phyloP scores from a whole-genome alignment of 305 asterid genomes.

The Fraxinus paxiana region DNA sequence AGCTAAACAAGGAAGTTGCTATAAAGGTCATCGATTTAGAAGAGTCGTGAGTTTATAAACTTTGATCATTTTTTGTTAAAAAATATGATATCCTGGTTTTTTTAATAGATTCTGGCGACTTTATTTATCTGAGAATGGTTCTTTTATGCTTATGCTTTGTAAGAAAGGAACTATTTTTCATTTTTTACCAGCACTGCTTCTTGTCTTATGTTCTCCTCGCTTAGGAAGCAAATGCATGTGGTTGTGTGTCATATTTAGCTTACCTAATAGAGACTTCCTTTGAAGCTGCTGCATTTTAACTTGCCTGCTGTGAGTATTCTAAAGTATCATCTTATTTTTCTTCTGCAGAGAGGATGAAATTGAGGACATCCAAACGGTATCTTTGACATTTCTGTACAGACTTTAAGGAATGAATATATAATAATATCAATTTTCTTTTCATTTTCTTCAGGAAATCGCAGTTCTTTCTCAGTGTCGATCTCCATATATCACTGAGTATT shows the following conservation, averaged over 20 bases:
- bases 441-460: constrained; percentile 74
- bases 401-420: constrained; percentile 18
- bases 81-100: constrained; percentile 15
- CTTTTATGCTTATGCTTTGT: constrained; percentile 7
- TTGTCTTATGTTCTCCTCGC: neutral
- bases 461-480: constrained; percentile 92
- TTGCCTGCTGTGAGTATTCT: constrained; percentile 21
- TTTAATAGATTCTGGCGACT: constrained; percentile 1
- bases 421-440: neutral
- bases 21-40: constrained; percentile 94
- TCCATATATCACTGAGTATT: constrained; percentile 82
- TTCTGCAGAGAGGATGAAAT: constrained; percentile 86
- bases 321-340: constrained; percentile 26
- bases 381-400: constrained; percentile 22
- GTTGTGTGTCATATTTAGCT: neutral
- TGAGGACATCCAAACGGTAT: constrained; percentile 95
- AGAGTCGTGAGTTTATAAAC: constrained; percentile 79
- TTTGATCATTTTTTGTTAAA: constrained; percentile 22
- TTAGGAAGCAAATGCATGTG: neutral
- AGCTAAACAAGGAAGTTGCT: constrained; percentile 80
- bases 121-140: neutral
- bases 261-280: neutral
- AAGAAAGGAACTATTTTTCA: neutral
- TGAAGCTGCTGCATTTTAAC: constrained; percentile 1
- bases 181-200: neutral